phyloP scores from a whole-genome alignment of 2,329 filamentous ascomycete species.

The Xylaria polymorpha region DNA sequence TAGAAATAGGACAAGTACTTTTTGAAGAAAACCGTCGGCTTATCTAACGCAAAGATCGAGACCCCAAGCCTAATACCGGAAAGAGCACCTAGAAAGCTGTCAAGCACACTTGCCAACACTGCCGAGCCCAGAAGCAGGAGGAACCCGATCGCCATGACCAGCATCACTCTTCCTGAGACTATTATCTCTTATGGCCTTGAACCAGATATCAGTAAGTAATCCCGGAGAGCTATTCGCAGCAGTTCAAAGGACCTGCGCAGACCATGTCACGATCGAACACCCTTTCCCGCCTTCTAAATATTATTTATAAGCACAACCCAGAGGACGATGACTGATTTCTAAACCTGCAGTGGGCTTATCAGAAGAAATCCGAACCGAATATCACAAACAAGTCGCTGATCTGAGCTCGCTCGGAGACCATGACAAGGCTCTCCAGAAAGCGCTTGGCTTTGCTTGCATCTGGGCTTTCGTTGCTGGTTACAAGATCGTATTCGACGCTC shows the following conservation, averaged over 20 bases:
- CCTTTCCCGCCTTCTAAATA: not conserved
- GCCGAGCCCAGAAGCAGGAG: not conserved
- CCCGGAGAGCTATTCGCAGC: not conserved
- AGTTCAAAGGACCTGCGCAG: not conserved
- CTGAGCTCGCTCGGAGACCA: not conserved
- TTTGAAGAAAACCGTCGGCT: not conserved
- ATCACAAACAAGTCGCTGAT: not conserved
- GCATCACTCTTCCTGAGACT: not conserved
- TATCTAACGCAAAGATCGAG: not conserved
- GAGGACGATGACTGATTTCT: not conserved
- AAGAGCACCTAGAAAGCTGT: too few relatives aligned
- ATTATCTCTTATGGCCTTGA: not conserved
- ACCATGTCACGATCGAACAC: not conserved
- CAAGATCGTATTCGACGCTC: not conserved
- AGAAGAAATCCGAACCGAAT: too few relatives aligned
- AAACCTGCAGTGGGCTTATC: not conserved
- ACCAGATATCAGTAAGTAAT: constrained; percentile 2
- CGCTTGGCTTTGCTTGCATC: constrained; percentile 3
- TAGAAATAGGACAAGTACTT: not conserved
- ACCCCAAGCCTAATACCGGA: not conserved
- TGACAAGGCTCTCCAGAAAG: not conserved
- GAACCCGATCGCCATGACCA: not conserved
- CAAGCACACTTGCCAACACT: not conserved
- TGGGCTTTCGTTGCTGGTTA: constrained; percentile 2
- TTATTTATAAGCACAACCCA: not conserved